Evolutionary conservation across 2,329 filamentous ascomycete species (phyloP), one percentile per base, ranked within the genome.

Genomic region (Pezizomycotina sp.): DNA sequence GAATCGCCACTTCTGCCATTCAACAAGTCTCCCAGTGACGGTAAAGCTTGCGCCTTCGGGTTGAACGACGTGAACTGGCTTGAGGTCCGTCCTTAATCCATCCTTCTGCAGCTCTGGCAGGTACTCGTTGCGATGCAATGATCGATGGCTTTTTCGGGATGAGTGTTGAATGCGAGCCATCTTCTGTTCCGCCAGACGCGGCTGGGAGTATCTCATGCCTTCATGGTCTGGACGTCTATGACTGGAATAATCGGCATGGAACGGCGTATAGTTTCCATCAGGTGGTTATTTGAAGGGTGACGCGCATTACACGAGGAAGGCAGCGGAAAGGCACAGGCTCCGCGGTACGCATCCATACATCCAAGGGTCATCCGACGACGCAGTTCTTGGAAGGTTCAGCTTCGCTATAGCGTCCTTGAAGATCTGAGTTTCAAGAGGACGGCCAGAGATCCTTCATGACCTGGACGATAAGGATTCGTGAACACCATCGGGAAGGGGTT

Each of bases 1-100:
- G 57, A 82, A 73, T 2, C 66, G 62, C 74, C 75, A 80, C 48
- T 76, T 72, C 53, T 75, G 69, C 71, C 71, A 75, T 37, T 62
- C 56, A 4, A 71, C 48, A n/a, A 51, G 38, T 48, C 66, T 58
- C 27, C 60, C 32, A 40, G 60, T 58, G 6, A 77, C 62, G 0
- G 57, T 60, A 55, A 82, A 81, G 1, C 70, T 76, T 0, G 74
- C 65, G 0, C 76, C 76, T 19, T 78, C 69, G 0, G 71, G 71
- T 45, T 86, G 79, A 1, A 70, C 63, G 28, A 86, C 71, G 47
- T 80, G 69, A 51, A 83, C 66, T 4, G 77, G 76, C 56, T 79
- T 81, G 18, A 72, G 51, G 36, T 68, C 68, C 27, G 61, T 56
- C 8, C 70, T 57, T 10, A 60, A 48, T 0, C 63, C 60, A 1